Evolutionary conservation across 2,329 filamentous ascomycete genomes (phyloP).

Genomic region (Ascochyta fabae): DNA sequence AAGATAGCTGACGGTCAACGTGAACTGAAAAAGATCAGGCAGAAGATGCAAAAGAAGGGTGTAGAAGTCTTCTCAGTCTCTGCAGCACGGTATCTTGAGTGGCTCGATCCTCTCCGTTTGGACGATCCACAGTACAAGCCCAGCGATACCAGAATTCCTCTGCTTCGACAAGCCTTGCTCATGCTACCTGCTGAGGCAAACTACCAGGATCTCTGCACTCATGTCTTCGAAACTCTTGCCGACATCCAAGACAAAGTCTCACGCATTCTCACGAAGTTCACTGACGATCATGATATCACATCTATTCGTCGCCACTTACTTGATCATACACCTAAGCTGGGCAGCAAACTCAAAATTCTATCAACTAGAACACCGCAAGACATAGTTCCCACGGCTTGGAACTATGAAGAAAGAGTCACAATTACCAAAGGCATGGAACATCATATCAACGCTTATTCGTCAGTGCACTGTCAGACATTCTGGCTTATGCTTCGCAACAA

Average conservation of each 20-base stretch:
- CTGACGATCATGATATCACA: slow-evolving; percentile 8
- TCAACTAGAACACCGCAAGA: not conserved
- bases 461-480: not conserved
- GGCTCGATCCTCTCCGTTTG: not conserved
- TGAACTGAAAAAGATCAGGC: not conserved
- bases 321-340: not conserved
- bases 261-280: slow-evolving; percentile 2
- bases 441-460: not conserved
- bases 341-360: not conserved
- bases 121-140: not conserved
- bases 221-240: slow-evolving; percentile 5
- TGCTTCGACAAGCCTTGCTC: slow-evolving; percentile 7
- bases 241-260: slow-evolving; percentile 3
- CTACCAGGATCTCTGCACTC: not conserved
- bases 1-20: not conserved
- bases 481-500: slow-evolving; percentile 5
- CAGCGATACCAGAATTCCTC: slow-evolving; percentile 1
- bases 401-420: not conserved
- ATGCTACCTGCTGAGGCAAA: slow-evolving; percentile 7
- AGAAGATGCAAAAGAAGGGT: slow-evolving; percentile 8
- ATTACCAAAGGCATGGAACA: not conserved
- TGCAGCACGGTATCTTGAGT: not conserved
- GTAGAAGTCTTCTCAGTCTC: slow-evolving; percentile 13
- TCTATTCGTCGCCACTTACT: slow-evolving; percentile 1
- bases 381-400: not conserved